Conservation (phyloP, 2,329 filamentous ascomycete genomes). For the Pyrenochaeta sp. region DNA sequence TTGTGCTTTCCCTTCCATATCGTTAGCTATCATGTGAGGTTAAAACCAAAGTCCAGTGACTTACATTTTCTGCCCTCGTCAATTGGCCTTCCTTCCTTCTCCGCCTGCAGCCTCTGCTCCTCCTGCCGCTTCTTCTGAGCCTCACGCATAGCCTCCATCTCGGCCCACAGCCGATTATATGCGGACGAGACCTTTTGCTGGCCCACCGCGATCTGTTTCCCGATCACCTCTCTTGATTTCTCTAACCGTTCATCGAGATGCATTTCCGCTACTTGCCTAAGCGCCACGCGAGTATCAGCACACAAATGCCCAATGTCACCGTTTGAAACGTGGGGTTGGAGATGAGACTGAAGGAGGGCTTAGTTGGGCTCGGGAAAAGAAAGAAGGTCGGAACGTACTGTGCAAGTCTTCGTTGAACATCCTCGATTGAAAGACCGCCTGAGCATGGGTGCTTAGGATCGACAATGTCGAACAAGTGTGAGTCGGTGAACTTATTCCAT, state of each 20-base stretch:
- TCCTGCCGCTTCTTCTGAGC: conserved; percentile 71
- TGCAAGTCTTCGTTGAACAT: conserved; percentile 87
- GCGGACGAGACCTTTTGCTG: conserved; percentile 87
- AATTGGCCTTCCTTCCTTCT: conserved; percentile 33
- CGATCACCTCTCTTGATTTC: conserved; percentile 82
- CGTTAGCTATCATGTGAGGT: conserved; percentile 5
- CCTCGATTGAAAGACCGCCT: conserved; percentile 90
- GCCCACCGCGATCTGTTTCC: conserved; percentile 87
- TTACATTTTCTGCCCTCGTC: conserved; percentile 34
- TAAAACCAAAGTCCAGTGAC: neutral
- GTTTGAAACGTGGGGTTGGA: conserved; percentile 40
- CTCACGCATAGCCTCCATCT: conserved; percentile 84
- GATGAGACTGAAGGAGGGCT: conserved; percentile 38
- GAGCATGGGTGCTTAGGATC: conserved; percentile 93
- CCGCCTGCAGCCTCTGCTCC: conserved; percentile 58
- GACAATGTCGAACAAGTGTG: conserved; percentile 91
- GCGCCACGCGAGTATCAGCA: conserved; percentile 49
- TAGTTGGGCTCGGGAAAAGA: conserved; percentile 32
- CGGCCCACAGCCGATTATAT: conserved; percentile 87
- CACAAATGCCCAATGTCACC: conserved; percentile 40
- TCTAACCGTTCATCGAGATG: conserved; percentile 92
- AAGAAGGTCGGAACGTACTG: conserved; percentile 57
- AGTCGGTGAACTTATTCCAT: conserved; percentile 77
- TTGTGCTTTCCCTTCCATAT: conserved; percentile 35
- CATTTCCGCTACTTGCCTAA: conserved; percentile 83